These are phyloP conservation scores for Logfia minima DNA, from an alignment of 129 eudicot species.

Conservation along the genomic window DNA sequence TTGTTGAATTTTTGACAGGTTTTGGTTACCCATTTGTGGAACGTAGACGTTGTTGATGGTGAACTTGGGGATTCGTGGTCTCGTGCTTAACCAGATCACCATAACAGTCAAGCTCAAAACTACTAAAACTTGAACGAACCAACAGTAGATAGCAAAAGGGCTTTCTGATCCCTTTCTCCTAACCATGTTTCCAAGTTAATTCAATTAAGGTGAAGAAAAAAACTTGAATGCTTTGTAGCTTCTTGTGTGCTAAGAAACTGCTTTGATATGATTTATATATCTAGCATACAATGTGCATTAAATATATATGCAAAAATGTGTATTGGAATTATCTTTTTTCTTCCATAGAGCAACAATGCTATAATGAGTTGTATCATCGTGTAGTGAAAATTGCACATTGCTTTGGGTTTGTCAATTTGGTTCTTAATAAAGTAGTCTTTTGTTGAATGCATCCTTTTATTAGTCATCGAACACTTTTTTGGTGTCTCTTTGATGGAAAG, in stretches of 20 bases:
- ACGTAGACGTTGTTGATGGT: conserved; percentile 21
- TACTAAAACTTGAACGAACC: conserved; percentile 42
- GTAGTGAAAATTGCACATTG: not conserved
- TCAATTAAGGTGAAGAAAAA: conserved; percentile 2
- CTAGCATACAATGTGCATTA: conserved; percentile 5
- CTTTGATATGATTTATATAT: not conserved
- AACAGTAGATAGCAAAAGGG: conserved; percentile 37
- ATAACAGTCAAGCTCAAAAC: conserved; percentile 38
- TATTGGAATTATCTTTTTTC: not conserved
- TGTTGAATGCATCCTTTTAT: conserved; percentile 12
- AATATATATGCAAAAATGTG: not conserved
- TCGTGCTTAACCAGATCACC: conserved; percentile 39
- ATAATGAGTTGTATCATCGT: not conserved
- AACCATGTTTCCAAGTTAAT: conserved; percentile 29
- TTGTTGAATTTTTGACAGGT: conserved; percentile 18
- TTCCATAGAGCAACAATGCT: not conserved
- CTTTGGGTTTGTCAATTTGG: not conserved
- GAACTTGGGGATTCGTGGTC: conserved; percentile 42
- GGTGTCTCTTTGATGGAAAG: conserved; percentile 35
- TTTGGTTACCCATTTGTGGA: conserved; percentile 12
- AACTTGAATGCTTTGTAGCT: conserved; percentile 23
- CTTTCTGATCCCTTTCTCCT: conserved; percentile 17
- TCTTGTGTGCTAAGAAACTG: conserved; percentile 22
- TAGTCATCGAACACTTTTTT: conserved; percentile 17
- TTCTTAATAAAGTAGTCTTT: not conserved